phyloP scores from a whole-genome alignment of 345 rosid genomes.

The Citrus trifoliata region DNA sequence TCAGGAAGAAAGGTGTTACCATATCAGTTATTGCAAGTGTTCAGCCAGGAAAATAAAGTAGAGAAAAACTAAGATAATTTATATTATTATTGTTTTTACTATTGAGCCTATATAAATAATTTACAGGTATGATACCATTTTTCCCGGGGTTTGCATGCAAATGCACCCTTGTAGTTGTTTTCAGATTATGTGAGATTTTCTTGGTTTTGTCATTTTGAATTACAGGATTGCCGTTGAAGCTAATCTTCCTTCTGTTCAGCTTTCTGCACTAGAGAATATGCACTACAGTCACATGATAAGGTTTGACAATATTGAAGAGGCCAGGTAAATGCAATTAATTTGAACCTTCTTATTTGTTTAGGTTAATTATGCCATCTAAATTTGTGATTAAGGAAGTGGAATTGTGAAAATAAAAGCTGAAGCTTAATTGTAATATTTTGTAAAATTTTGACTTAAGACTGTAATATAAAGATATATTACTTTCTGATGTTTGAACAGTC shows the following conservation, averaged over 20 bases:
- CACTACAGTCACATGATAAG: slow-evolving; percentile 95
- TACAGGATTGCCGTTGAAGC: slow-evolving; percentile 80
- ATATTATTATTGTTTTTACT: no score
- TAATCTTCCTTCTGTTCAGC: slow-evolving; percentile 62
- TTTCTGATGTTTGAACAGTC: not conserved
- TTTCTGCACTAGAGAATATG: slow-evolving; percentile 86
- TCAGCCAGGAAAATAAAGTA: not conserved
- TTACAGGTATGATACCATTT: not conserved
- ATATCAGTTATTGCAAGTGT: not conserved
- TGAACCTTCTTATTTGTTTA: not conserved
- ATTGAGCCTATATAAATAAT: not conserved
- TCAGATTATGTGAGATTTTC: not conserved
- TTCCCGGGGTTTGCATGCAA: not conserved
- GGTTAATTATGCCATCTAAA: slow-evolving; percentile 1
- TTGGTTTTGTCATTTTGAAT: not conserved
- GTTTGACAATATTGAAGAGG: slow-evolving; percentile 73
- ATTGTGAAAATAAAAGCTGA: slow-evolving; percentile 12
- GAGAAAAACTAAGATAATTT: no score
- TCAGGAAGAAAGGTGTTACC: not conserved
- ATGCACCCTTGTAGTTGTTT: not conserved
- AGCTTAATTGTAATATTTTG: not conserved
- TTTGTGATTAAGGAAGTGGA: not conserved
- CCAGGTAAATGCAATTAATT: slow-evolving; percentile 54
- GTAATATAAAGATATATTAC: not conserved
- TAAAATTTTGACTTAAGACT: not conserved